Evolutionary conservation across 2,329 filamentous ascomycete genomes (phyloP), one percentile per base, ranked within the genome.

Genomic region (Colletotrichum brevisporum): DNA sequence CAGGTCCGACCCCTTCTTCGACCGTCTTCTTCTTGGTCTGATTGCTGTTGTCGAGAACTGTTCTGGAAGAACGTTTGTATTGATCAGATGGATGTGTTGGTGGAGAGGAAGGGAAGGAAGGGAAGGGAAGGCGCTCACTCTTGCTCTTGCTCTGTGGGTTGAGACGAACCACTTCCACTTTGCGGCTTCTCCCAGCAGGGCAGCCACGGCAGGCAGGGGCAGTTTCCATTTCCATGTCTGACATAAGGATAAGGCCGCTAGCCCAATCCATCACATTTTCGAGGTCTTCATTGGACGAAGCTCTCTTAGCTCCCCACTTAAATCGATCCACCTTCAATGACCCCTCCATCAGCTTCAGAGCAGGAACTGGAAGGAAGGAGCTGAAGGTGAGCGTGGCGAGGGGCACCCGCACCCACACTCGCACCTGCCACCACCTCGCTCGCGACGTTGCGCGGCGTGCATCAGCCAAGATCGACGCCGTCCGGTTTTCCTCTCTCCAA

Each of bases 401-500:
- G 31, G 31, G 31, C 31, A 36, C 21, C 21, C 21, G 21, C 21
- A 36, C 31, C 31, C 31, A 8, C 31, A 36, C 31, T 10, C 31
- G 31, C 51, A 27, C 36, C 36, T 54, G 55, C 9, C 47, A 60
- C 57, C 57, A 52, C 57, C 31, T n/a, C 31, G 51, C 45, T 21
- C 64, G 65, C 62, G 55, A 69, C 62, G 54, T 66, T 48, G 15
- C 62, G 66, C 66, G 62, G 66, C 55, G 27, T 52, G 50, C 66
- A 69, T 69, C 66, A 66, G 67, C 67, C 67, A 69, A 69, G 67
- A 27, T 66, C 56, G 55, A 67, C 67, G 67, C 51, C 51, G 60
- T 47, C 27, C 41, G 59, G 31, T 63, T 63, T 48, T 31, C 36
- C 63, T 58, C 18, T 24, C 2, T 9, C 27, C 27, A 31, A 31